Evolutionary conservation across 768 basidiomycete species (phyloP).

Genomic region (Auricularia cornea): DNA sequence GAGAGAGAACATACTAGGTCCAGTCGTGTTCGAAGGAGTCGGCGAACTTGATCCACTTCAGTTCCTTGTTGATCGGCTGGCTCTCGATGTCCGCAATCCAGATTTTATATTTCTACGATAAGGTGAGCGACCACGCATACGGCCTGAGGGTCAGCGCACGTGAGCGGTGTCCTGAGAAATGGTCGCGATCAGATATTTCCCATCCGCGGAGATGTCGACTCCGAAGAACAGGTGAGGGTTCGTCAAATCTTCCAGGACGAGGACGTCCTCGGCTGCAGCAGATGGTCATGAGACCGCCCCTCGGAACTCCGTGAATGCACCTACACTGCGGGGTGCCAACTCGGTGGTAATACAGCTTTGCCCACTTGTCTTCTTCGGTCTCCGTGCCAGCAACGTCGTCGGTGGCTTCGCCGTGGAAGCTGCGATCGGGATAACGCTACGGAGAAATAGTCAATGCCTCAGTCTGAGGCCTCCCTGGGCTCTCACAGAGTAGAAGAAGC

Average conservation of each 20-base stretch:
- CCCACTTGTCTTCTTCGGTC: slow-evolving; percentile 54
- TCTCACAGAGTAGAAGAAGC: slow-evolving; percentile 60
- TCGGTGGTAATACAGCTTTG: slow-evolving; percentile 69
- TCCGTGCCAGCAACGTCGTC: slow-evolving; percentile 50
- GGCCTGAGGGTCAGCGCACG: slow-evolving; percentile 30
- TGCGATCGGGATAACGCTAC: slow-evolving; percentile 53
- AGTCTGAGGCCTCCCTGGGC: too few relatives aligned
- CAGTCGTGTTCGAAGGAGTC: slow-evolving; percentile 43
- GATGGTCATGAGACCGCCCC: not conserved
- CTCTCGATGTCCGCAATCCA: slow-evolving; percentile 66
- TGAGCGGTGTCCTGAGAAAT: slow-evolving; percentile 53
- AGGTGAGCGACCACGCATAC: not conserved
- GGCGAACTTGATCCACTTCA: slow-evolving; percentile 66
- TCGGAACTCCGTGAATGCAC: slow-evolving; percentile 1
- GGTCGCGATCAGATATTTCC: slow-evolving; percentile 51
- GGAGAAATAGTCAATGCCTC: too few relatives aligned
- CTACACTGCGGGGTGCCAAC: slow-evolving; percentile 63
- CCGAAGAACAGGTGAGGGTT: slow-evolving; percentile 62
- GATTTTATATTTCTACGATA: slow-evolving; percentile 53
- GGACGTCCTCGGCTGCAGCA: slow-evolving; percentile 51
- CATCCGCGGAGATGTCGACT: slow-evolving; percentile 51
- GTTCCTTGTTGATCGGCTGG: slow-evolving; percentile 45
- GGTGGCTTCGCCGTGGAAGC: slow-evolving; percentile 34
- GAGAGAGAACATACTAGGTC: slow-evolving; percentile 3
- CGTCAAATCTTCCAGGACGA: slow-evolving; percentile 55